Percentiles rank a stretch among this genome's conserved stretches.
phyloP scores from a whole-genome alignment of 257 asterid species.

The Nicotiana obtusifolia region DNA sequence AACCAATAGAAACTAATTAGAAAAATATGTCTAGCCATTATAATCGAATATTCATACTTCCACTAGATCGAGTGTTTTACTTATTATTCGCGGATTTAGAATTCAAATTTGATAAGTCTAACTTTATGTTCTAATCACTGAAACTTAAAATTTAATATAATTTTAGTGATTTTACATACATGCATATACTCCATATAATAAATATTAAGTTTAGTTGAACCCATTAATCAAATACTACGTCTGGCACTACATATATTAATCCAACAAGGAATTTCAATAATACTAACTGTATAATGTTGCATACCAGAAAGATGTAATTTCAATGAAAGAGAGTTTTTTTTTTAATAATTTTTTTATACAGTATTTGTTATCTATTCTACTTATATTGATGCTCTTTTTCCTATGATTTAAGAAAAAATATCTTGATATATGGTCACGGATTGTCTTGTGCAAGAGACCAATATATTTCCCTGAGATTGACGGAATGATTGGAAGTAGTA shows the following conservation, averaged over 20 bases:
- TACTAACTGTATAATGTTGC: not conserved
- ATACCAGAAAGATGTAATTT: not conserved
- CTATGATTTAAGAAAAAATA: not conserved
- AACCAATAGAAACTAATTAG: not conserved
- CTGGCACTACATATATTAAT: too few relatives aligned
- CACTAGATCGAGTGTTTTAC: too few relatives aligned
- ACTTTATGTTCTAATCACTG: too few relatives aligned
- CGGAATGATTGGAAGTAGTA: not conserved
- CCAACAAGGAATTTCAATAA: not conserved
- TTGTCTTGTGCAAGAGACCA: not conserved
- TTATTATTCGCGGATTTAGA: too few relatives aligned
- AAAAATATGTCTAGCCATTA: not conserved
- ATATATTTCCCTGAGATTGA: not conserved
- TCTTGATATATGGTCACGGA: not conserved
- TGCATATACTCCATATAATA: too few relatives aligned
- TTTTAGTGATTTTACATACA: too few relatives aligned
- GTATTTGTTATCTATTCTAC: not conserved
- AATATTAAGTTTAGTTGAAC: too few relatives aligned
- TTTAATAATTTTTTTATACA: too few relatives aligned
- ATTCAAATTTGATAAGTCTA: too few relatives aligned
- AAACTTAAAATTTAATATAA: too few relatives aligned
- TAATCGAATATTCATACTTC: too few relatives aligned
- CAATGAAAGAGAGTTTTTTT: not conserved
- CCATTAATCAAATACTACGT: too few relatives aligned
- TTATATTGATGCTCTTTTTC: not conserved